Conservation (phyloP, 495 filamentous ascomycete species). For the Aspergillus wentii region DNA sequence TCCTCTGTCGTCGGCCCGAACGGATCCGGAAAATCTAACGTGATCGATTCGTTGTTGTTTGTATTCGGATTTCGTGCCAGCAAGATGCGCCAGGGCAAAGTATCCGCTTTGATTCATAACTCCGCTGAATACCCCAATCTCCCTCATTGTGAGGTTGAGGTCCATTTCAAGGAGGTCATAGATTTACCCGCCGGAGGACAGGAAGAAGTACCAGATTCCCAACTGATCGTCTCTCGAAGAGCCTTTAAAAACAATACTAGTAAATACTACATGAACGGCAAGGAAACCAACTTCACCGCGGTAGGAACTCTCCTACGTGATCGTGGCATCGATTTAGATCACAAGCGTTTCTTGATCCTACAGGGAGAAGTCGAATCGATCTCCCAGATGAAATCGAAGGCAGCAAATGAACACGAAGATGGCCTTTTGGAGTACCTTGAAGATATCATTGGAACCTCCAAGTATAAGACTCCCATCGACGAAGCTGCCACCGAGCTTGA, state of each 20-base stretch:
- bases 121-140: constrained; percentile 81
- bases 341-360: constrained; percentile 95
- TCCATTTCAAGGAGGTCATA: constrained; percentile 91
- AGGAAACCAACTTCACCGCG: constrained; percentile 81
- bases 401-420: constrained; percentile 89
- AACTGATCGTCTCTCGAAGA: constrained; percentile 80
- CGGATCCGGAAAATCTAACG: constrained; percentile 97
- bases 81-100: constrained; percentile 99
- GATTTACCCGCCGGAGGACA: constrained; percentile 72
- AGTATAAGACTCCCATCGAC: constrained; percentile 95
- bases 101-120: constrained; percentile 95
- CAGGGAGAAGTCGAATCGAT: constrained; percentile 98
- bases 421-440: constrained; percentile 95
- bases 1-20: constrained; percentile 99
- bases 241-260: constrained; percentile 98
- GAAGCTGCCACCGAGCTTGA: constrained; percentile 87
- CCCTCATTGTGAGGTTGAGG: constrained; percentile 88
- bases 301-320: constrained; percentile 88
- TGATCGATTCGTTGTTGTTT: constrained; percentile 95
- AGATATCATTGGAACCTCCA: constrained; percentile 97
- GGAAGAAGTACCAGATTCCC: constrained; percentile 74
- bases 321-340: constrained; percentile 88
- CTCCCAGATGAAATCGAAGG: constrained; percentile 98
- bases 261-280: constrained; percentile 93
- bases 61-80: constrained; percentile 98